A percentile compares a stretch with the other conserved stretches of the same genome.
Evolutionary conservation across 2,329 filamentous ascomycete genomes (phyloP).

Genomic region (Bipolaris oryzae): DNA sequence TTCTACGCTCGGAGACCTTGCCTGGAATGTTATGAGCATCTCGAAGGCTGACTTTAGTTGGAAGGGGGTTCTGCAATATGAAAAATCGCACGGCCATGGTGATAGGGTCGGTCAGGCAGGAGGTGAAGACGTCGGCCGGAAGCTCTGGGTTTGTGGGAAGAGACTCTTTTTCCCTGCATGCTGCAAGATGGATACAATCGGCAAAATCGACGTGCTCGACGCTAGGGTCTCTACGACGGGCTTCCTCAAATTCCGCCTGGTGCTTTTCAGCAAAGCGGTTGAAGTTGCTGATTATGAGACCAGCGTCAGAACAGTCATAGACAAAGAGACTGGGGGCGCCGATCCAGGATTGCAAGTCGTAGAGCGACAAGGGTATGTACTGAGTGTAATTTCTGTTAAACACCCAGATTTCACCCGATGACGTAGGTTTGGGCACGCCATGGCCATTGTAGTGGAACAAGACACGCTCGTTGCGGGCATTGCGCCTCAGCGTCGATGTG

Average conservation of each 20-base stretch:
- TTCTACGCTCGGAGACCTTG: constrained; percentile 87
- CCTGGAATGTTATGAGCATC: constrained; percentile 89
- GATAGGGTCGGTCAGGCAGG: constrained; percentile 94
- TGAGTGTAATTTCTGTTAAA: constrained; percentile 99
- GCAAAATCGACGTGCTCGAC: constrained; percentile 68
- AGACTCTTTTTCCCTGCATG: constrained; percentile 88
- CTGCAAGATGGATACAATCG: constrained; percentile 90
- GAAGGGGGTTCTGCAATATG: constrained; percentile 85
- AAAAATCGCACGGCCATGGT: constrained; percentile 98
- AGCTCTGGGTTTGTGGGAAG: constrained; percentile 92
- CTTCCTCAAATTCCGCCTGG: constrained; percentile 82
- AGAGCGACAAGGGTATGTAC: constrained; percentile 95
- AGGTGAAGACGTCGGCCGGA: constrained; percentile 93
- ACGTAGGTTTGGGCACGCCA: constrained; percentile 92
- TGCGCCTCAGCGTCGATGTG: constrained; percentile 84
- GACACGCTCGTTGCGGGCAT: constrained; percentile 93
- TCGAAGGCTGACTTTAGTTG: constrained; percentile 72
- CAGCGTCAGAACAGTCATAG: constrained; percentile 96
- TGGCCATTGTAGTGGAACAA: constrained; percentile 99
- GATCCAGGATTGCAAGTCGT: constrained; percentile 94
- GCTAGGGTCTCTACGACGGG: constrained; percentile 75
- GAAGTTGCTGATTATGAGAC: constrained; percentile 94
- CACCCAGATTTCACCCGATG: constrained; percentile 97
- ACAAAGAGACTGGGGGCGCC: constrained; percentile 95
- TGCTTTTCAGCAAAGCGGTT: constrained; percentile 95